Evolutionary conservation across 2,329 filamentous ascomycete species (phyloP).

Genomic region (Didymella segeticola): DNA sequence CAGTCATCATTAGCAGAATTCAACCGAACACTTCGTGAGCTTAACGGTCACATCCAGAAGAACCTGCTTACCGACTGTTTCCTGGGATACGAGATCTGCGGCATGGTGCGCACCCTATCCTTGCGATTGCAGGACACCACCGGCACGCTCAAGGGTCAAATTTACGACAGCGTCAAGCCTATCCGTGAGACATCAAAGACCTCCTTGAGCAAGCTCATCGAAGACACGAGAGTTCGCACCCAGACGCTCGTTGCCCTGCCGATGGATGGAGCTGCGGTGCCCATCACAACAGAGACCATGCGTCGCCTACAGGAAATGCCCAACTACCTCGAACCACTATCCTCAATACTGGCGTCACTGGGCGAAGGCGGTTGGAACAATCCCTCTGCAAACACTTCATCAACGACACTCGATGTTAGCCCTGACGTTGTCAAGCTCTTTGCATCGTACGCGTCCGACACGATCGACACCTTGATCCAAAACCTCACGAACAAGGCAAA

Average conservation of each 20-base stretch:
- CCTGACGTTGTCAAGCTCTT: conserved; percentile 90
- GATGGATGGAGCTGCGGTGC: conserved; percentile 76
- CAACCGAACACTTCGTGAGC: conserved; percentile 81
- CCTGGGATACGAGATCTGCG: conserved; percentile 92
- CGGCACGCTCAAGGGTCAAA: conserved; percentile 81
- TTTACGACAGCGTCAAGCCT: conserved; percentile 86
- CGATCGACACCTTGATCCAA: conserved; percentile 79
- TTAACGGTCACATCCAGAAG: conserved; percentile 86
- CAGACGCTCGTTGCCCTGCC: conserved; percentile 72
- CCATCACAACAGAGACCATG: conserved; percentile 84
- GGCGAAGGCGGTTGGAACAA: conserved; percentile 87
- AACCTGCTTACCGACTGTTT: conserved; percentile 92
- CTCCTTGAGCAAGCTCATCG: conserved; percentile 81
- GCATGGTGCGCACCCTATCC: conserved; percentile 82
- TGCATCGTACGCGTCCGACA: conserved; percentile 87
- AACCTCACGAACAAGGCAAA: conserved; percentile 78
- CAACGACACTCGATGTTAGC: conserved; percentile 78
- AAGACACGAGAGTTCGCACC: conserved; percentile 78
- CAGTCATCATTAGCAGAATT: conserved; percentile 81
- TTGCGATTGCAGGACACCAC: conserved; percentile 81
- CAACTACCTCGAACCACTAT: conserved; percentile 82
- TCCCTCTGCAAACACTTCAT: conserved; percentile 61
- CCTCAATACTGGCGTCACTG: conserved; percentile 87
- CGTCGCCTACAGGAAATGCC: conserved; percentile 85
- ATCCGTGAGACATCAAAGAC: conserved; percentile 90